These are phyloP conservation scores for Dunaliella primolecta DNA, from an alignment of 139 green algal species.

Conservation along the genomic window DNA sequence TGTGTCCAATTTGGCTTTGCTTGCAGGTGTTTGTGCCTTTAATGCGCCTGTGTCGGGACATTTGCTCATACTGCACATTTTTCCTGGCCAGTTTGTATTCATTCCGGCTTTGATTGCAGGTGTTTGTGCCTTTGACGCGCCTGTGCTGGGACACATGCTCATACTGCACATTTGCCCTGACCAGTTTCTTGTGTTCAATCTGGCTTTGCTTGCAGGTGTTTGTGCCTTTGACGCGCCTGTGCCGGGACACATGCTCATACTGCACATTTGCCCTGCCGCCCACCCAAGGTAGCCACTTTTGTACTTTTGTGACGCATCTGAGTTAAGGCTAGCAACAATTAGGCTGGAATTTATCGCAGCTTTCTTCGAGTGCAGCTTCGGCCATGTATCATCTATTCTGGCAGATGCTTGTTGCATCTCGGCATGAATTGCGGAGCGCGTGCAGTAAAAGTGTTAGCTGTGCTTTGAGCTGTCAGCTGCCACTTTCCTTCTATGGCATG, in stretches of 20 bases:
- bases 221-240: background rate
- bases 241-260: slow-evolving; percentile 40
- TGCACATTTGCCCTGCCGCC: slow-evolving; percentile 1
- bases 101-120: background rate
- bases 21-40: slow-evolving; percentile 86
- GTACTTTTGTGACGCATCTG: too few species aligned
- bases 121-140: background rate
- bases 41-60: slow-evolving; percentile 58
- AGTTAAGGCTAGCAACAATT: too few species aligned
- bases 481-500: too few species aligned
- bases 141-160: slow-evolving; percentile 62
- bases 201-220: background rate
- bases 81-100: background rate
- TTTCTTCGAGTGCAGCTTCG: too few species aligned
- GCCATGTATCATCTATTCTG: too few species aligned
- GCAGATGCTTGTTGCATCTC: too few species aligned
- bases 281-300: background rate
- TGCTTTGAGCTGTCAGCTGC: too few species aligned
- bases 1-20: background rate
- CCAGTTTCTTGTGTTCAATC: slow-evolving; percentile 11
- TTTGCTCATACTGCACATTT: background rate
- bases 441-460: too few species aligned
- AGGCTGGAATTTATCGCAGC: too few species aligned
- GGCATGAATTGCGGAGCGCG: too few species aligned
- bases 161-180: slow-evolving; percentile 87